Evolutionary conservation across 371 early-diverging fungal genomes (phyloP), one percentile per base, ranked within the genome.

Genomic region (Haplosporangium sp.): DNA sequence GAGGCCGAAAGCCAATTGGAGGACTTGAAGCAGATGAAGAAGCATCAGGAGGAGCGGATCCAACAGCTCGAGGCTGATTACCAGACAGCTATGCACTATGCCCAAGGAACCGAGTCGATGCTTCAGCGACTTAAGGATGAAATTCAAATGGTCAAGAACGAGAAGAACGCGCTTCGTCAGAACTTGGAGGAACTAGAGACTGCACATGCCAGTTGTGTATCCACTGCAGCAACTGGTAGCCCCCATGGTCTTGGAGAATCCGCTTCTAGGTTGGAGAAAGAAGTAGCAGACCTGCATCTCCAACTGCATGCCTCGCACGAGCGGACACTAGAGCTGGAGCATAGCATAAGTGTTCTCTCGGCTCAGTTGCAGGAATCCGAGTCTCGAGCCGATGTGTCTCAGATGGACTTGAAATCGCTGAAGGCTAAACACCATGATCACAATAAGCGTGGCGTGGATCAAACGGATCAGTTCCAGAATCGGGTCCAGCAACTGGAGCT

Each of bases 21-120:
- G 11, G 70, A 70, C 46, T 47, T 69, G 54, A n/a, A 41, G 36
- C 18, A 46, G 21, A 2, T 53, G 37, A 69, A 75, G 51, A 52
- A 41, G 2, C 37, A 46, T 1, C 70, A 66, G 59, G 58, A 67
- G 11, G 62, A 68, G 9, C 57, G 64, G 38, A 72, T 80, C n/a
- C 61, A 80, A 23, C 75, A 82, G 50, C 65, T 80, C n/a, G 80
- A 80, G 58, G 59, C 75, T 12, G 82, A 82, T 55, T 80, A 82
- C 58, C 81, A 80, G 43, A 75, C 80, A 0, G 76, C 82, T 0
- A 29, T 70, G 9, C 82, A 75, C 16, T 82, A 80, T 48, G 81
- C 64, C 21, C 71, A 82, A 59, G 60, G 67, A 16, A 55, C 76
- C 16, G 82, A 82, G 50, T 57, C 62, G n/a, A 72, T 47, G 55